Base-by-base conservation (phyloP, 2,329 filamentous ascomycete species). In the Colletotrichum brevisporum region DNA sequence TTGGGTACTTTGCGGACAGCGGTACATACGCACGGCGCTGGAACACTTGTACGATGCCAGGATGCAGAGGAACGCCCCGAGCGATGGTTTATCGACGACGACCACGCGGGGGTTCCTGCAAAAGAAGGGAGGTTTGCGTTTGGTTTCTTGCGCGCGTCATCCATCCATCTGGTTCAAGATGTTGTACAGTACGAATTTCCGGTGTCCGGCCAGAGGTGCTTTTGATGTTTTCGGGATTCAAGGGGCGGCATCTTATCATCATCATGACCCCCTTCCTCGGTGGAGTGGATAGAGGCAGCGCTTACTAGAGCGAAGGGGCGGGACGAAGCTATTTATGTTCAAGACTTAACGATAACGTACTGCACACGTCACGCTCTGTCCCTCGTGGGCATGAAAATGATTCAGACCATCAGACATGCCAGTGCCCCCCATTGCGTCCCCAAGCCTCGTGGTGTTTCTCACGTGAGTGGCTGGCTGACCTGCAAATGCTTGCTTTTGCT, bases 41-140 rank as follows among this genome's bases (percentile, higher is more conserved):
- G 26, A 27, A 54, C 50, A 55, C 55, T 53, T 69, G 62, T 57
- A 69, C 67, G 62, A 61, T 67, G 63, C 51, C 52, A 55, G 61
- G 45, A 56, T 51, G 62, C 66, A 64, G 45, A 51, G 58, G 51
- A 62, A 47, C 50, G 31, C 39, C 26, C 54, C 43, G 24, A 56
- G 31, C 18, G 26, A 53, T 45, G 57, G 27, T 13, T 13, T 13
- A 52, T 31, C 26, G 16, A 24, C 31, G 52, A 24, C 52, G 47
- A 21, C 61, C 48, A 47, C n/a, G 16, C 16, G 50, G 26, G 24
- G 27, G 24, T 45, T 60, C 21, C 31, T 27, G 61, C 41, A 27
- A 48, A 51, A 56, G 50, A 16, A 65, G 48, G 50, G 43, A 53
- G 64, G 59, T 26, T 56, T 57, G 43, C 26, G 54, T 69, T 43